A percentile compares a stretch with the other conserved stretches of the same genome.
These are phyloP conservation scores for Aspergillus texensis DNA, from an alignment of 2,329 filamentous ascomycete genomes.

Conservation along the genomic window DNA sequence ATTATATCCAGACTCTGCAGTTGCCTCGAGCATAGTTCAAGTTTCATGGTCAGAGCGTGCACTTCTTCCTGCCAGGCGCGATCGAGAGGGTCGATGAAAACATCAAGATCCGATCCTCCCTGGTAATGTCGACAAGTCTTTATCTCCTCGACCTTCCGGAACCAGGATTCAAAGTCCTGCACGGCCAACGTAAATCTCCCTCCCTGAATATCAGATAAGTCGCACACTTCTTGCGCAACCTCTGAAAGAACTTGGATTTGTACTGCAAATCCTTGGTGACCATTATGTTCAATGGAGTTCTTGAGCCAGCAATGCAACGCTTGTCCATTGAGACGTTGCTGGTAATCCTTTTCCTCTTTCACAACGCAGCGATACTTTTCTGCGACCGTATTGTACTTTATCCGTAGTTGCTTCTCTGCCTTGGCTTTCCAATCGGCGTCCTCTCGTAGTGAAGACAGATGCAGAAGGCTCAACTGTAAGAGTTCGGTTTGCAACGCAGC, in stretches of 20 bases:
- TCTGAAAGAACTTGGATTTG: slow-evolving; percentile 45
- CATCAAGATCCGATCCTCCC: slow-evolving; percentile 14
- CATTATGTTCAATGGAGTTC: slow-evolving; percentile 31
- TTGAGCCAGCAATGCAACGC: slow-evolving; percentile 38
- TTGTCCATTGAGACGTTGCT: slow-evolving; percentile 38
- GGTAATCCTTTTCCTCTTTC: slow-evolving; percentile 35
- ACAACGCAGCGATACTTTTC: slow-evolving; percentile 35
- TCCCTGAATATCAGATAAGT: slow-evolving; percentile 29
- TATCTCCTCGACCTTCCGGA: slow-evolving; percentile 32
- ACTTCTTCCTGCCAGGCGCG: slow-evolving; percentile 39
- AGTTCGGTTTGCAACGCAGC: slow-evolving; percentile 45
- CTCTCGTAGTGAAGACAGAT: slow-evolving; percentile 33
- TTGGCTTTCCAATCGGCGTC: slow-evolving; percentile 35
- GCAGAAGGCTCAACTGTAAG: slow-evolving; percentile 46
- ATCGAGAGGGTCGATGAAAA: slow-evolving; percentile 41
- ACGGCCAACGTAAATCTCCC: slow-evolving; percentile 36
- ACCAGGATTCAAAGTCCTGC: slow-evolving; percentile 41
- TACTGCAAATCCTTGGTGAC: slow-evolving; percentile 33
- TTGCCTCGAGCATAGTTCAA: slow-evolving; percentile 39
- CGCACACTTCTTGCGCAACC: slow-evolving; percentile 41
- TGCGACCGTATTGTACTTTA: slow-evolving; percentile 40
- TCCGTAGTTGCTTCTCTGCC: slow-evolving; percentile 33
- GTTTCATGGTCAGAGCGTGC: slow-evolving; percentile 30
- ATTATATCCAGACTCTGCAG: slow-evolving; percentile 42
- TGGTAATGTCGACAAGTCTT: slow-evolving; percentile 20